A percentile compares a stretch with the other conserved stretches of the same genome.
These are phyloP conservation scores for Saxispiralis lemnorum DNA, from an alignment of 495 filamentous ascomycete species.

Conservation along the genomic window DNA sequence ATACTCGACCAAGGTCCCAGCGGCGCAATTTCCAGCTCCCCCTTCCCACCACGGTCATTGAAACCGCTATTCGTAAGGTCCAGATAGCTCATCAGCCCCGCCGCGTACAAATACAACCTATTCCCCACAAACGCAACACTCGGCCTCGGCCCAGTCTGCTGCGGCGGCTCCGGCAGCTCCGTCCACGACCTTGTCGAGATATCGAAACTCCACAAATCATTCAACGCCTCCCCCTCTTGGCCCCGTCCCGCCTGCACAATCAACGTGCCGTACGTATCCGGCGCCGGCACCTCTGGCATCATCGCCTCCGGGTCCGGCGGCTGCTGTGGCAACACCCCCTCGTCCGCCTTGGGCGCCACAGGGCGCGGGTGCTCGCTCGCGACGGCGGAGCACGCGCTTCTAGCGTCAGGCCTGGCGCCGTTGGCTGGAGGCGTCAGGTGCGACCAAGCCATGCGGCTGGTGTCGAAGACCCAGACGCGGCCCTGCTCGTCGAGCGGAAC, in stretches of 20 bases:
- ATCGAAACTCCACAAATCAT: constrained; percentile 23
- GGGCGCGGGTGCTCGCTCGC: constrained; percentile 17
- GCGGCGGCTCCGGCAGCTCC: constrained; percentile 16
- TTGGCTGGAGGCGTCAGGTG: constrained; percentile 33
- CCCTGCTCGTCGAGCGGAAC: constrained; percentile 40
- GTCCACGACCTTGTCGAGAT: constrained; percentile 18
- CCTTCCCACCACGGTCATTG: background rate
- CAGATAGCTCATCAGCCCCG: constrained; percentile 5
- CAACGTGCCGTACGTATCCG: constrained; percentile 19
- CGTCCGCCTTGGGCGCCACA: constrained; percentile 1
- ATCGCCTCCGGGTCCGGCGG: constrained; percentile 18
- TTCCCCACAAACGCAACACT: constrained; percentile 15
- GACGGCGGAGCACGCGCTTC: constrained; percentile 17
- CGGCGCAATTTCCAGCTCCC: constrained; percentile 1
- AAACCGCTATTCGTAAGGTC: constrained; percentile 2
- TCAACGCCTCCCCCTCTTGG: constrained; percentile 1
- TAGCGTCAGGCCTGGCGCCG: constrained; percentile 25
- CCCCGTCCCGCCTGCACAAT: constrained; percentile 20
- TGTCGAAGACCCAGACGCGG: constrained; percentile 49
- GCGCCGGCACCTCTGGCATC: constrained; percentile 20
- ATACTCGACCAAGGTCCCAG: constrained; percentile 6
- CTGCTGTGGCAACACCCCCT: constrained; percentile 16
- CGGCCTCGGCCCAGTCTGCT: constrained; percentile 4
- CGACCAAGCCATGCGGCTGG: constrained; percentile 36
- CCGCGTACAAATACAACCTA: constrained; percentile 7